Percentiles rank a stretch among this genome's conserved stretches.
phyloP scores from a whole-genome alignment of 441 rosid genomes.

The Flueggea neowawraea region DNA sequence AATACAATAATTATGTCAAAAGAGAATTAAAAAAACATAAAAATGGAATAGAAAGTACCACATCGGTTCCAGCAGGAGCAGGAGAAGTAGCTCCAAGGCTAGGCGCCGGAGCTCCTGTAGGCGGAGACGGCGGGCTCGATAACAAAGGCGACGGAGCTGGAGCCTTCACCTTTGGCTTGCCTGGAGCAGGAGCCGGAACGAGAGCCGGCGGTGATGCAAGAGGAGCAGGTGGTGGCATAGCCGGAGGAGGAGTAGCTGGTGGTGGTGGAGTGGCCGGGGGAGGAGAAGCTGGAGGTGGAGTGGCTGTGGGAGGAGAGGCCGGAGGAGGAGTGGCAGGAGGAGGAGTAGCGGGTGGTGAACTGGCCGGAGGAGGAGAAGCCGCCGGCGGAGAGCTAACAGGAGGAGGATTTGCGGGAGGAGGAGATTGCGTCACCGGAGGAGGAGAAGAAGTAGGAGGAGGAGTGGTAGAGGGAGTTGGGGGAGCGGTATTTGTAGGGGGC shows the following conservation, averaged over 20 bases:
- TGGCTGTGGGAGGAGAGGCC: slow-evolving; percentile 41
- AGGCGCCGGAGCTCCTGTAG: slow-evolving; percentile 57
- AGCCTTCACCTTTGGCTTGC: slow-evolving; percentile 33
- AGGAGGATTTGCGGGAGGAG: slow-evolving; percentile 43
- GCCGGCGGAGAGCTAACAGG: slow-evolving; percentile 29
- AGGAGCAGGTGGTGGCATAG: slow-evolving; percentile 49
- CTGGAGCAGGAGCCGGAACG: slow-evolving; percentile 55
- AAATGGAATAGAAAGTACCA: slow-evolving; percentile 20
- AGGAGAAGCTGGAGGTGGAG: slow-evolving; percentile 25
- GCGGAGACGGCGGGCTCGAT: slow-evolving; percentile 55
- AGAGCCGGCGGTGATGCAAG: slow-evolving; percentile 47
- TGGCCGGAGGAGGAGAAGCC: slow-evolving; percentile 24
- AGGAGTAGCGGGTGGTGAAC: slow-evolving; percentile 23
- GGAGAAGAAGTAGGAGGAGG: slow-evolving; percentile 25
- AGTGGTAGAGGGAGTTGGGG: slow-evolving; percentile 29
- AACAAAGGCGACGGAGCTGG: slow-evolving; percentile 52
- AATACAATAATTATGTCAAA: too few relatives aligned
- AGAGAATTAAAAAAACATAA: too few relatives aligned
- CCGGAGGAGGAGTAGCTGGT: slow-evolving; percentile 40
- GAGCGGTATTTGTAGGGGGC: slow-evolving; percentile 45
- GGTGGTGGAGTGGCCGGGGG: slow-evolving; percentile 35
- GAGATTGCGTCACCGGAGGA: slow-evolving; percentile 29
- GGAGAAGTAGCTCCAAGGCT: slow-evolving; percentile 37
- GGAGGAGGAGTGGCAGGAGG: slow-evolving; percentile 40
- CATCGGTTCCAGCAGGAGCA: slow-evolving; percentile 48